phyloP scores from a whole-genome alignment of 2,329 filamentous ascomycete genomes.

The Malbranchea zuffiana region DNA sequence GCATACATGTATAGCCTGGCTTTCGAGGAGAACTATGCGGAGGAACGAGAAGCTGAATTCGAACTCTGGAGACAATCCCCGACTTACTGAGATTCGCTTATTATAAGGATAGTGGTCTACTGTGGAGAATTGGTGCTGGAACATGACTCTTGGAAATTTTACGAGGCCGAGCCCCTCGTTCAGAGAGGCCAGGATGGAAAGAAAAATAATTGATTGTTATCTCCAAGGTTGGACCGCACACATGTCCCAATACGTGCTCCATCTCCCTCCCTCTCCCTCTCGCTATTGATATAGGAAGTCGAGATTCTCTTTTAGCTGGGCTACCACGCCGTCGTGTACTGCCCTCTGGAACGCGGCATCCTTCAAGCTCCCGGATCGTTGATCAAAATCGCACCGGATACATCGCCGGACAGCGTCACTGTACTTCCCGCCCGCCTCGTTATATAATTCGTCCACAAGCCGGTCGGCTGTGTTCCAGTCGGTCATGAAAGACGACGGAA shows the following conservation, averaged over 20 bases:
- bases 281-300: too few species aligned
- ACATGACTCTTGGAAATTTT: too few species aligned
- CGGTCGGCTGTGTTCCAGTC: constrained; percentile 6
- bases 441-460: constrained; percentile 2
- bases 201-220: too few species aligned
- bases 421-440: constrained; percentile 6
- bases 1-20: constrained; percentile 4
- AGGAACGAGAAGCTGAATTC: constrained; percentile 9
- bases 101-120: too few species aligned
- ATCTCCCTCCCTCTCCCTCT: too few species aligned
- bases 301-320: constrained; percentile 5
- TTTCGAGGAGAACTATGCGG: constrained; percentile 11
- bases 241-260: too few species aligned
- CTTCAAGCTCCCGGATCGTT: constrained; percentile 1
- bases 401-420: constrained; percentile 10
- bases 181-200: too few species aligned
- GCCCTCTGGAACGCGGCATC: constrained; percentile 7
- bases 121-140: too few species aligned
- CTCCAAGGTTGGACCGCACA: too few species aligned
- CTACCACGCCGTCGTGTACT: constrained; percentile 9
- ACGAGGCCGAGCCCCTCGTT: too few species aligned
- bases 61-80: constrained; percentile 6
- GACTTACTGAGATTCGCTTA: constrained; percentile 2
- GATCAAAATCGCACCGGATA: constrained; percentile 10
- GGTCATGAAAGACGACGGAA: neutral